These are phyloP conservation scores for Rhododendron ferrugineum DNA, from an alignment of 148 eudicot genomes.

Conservation along the genomic window DNA sequence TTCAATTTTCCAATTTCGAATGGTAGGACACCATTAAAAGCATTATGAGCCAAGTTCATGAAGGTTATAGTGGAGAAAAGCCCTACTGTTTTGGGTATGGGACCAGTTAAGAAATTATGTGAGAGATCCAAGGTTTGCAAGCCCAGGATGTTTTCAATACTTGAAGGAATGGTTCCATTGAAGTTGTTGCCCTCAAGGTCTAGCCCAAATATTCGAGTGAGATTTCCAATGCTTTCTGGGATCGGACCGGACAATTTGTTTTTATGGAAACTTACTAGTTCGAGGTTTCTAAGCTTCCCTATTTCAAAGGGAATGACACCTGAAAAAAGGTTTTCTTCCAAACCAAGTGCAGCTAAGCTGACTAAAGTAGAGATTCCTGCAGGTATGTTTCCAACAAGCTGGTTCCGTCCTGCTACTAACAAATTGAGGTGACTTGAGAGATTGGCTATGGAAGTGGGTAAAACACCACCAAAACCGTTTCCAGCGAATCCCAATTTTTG, in stretches of 20 bases:
- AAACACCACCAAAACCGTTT: constrained; percentile 9
- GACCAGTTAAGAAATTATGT: constrained; percentile 12
- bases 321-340: not conserved
- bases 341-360: not conserved
- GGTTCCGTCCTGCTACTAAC: not conserved
- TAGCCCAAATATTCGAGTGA: not conserved
- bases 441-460: constrained; percentile 14
- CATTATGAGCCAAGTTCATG: not conserved
- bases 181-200: not conserved
- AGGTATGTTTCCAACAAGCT: constrained; percentile 8
- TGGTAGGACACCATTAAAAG: not conserved
- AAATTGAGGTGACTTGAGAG: not conserved
- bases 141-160: constrained; percentile 6
- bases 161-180: constrained; percentile 18
- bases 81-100: constrained; percentile 5
- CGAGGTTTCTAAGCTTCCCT: constrained; percentile 11
- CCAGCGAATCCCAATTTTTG: not conserved
- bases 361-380: constrained; percentile 7
- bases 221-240: constrained; percentile 9
- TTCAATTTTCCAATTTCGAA: not conserved
- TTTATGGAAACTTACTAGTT: not conserved
- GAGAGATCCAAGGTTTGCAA: constrained; percentile 11
- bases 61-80: not conserved
- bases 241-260: constrained; percentile 13
- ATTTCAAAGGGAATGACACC: constrained; percentile 22